These are phyloP conservation scores for Boletales sp. DNA, from an alignment of 768 basidiomycete species.

Conservation along the genomic window DNA sequence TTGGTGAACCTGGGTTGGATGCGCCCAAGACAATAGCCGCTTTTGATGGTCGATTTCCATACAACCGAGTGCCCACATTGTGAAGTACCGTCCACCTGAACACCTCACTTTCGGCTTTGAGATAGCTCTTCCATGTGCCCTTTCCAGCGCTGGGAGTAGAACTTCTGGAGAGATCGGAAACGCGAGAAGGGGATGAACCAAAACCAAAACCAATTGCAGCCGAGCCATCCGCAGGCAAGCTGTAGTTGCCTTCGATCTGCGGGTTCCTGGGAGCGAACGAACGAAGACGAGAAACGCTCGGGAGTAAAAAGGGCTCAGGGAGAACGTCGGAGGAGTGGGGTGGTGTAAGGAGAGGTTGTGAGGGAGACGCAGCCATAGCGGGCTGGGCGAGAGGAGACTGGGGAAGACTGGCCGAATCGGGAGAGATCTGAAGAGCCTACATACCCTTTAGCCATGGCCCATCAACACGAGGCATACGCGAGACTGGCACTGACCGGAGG, in stretches of 20 bases:
- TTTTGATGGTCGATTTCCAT: conserved; percentile 50
- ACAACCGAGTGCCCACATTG: conserved; percentile 55
- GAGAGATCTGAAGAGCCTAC: conserved; percentile 34
- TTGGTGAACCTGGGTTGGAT: conserved; percentile 61
- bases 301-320: conserved; percentile 62
- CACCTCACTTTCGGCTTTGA: conserved; percentile 45
- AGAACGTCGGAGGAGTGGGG: background rate
- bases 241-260: conserved; percentile 40
- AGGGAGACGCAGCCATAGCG: conserved; percentile 36
- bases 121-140: conserved; percentile 16
- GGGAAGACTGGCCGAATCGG: conserved; percentile 38
- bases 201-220: conserved; percentile 39
- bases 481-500: conserved; percentile 30
- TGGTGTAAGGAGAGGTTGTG: conserved; percentile 10
- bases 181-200: conserved; percentile 59
- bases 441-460: conserved; percentile 22
- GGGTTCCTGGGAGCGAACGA: conserved; percentile 55
- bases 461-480: conserved; percentile 15
- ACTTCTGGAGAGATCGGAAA: conserved; percentile 66
- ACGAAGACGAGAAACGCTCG: conserved; percentile 76
- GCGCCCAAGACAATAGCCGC: conserved; percentile 60
- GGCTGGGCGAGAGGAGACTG: conserved; percentile 34
- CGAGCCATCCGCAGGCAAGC: conserved; percentile 42
- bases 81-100: conserved; percentile 76
- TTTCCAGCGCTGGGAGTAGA: conserved; percentile 49